A percentile compares a stretch with the other conserved stretches of the same genome.
Evolutionary conservation across 2,329 filamentous ascomycete species (phyloP).

Genomic region (Fusarium foetens): DNA sequence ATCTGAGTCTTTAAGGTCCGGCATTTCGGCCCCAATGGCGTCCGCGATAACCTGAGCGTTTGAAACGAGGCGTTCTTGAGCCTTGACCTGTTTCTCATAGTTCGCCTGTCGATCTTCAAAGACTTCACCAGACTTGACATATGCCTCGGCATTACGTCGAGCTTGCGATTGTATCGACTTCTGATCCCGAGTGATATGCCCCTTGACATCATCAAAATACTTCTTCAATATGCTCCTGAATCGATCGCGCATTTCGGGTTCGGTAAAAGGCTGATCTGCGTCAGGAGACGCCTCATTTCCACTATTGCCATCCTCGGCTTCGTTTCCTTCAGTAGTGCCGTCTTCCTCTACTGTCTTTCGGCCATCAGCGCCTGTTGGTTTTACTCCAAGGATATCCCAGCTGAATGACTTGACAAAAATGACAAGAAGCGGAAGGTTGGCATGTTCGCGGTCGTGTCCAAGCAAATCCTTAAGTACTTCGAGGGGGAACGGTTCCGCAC

Average conservation of each 20-base stretch:
- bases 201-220: constrained; percentile 94
- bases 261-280: constrained; percentile 78
- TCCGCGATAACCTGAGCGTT: constrained; percentile 95
- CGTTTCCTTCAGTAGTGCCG: constrained; percentile 65
- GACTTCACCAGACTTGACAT: constrained; percentile 97
- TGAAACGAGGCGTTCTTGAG: constrained; percentile 87
- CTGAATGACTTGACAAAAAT: constrained; percentile 96
- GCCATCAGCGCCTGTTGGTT: constrained; percentile 75
- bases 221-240: constrained; percentile 87
- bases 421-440: constrained; percentile 89
- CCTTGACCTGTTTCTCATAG: constrained; percentile 92
- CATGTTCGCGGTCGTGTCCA: constrained; percentile 91
- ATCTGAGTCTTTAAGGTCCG: constrained; percentile 87
- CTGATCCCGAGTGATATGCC: constrained; percentile 89
- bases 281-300: constrained; percentile 45
- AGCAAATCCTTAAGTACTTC: constrained; percentile 98
- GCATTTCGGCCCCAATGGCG: constrained; percentile 90
- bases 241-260: constrained; percentile 81
- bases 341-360: constrained; percentile 87
- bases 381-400: constrained; percentile 93
- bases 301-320: constrained; percentile 50
- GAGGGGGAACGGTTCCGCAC: constrained; percentile 90
- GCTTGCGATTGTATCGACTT: constrained; percentile 87
- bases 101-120: constrained; percentile 97
- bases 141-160: constrained; percentile 95